These are phyloP conservation scores for Hypoxylon sp. DNA, from an alignment of 2,329 filamentous ascomycete species.

Conservation along the genomic window DNA sequence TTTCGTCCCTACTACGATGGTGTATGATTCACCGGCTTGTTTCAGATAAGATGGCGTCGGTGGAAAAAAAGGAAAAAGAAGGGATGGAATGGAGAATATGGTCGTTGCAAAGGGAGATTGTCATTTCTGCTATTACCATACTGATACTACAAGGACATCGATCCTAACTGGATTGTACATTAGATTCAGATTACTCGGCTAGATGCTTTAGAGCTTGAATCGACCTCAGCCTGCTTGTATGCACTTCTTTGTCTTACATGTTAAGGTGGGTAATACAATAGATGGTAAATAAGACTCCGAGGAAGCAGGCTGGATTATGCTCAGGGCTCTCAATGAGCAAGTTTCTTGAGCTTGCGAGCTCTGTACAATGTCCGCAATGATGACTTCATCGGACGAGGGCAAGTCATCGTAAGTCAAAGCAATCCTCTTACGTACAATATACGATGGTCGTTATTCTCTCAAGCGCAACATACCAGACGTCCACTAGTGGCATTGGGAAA, in stretches of 20 bases:
- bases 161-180: slow-evolving; percentile 4
- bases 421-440: slow-evolving; percentile 2
- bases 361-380: not conserved
- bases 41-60: slow-evolving; percentile 6
- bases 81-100: not conserved
- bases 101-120: slow-evolving; percentile 24
- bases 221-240: not conserved
- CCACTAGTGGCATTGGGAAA: slow-evolving; percentile 7
- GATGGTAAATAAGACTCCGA: not conserved
- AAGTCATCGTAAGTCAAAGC: slow-evolving; percentile 7
- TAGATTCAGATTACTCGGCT: slow-evolving; percentile 11
- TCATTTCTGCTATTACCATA: not conserved
- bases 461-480: not conserved
- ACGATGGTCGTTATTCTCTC: not conserved
- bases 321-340: not conserved
- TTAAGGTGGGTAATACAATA: not conserved
- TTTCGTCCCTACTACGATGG: slow-evolving; percentile 1
- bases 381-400: not conserved
- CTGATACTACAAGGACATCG: not conserved
- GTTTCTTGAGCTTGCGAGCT: not conserved
- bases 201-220: slow-evolving; percentile 5
- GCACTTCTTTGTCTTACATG: not conserved
- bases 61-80: slow-evolving; percentile 9
- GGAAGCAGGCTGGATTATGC: not conserved
- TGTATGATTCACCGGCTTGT: not conserved